Percentiles rank a stretch among this genome's conserved stretches.
These are phyloP conservation scores for Canavalia gladiata DNA, from an alignment of 306 rosid species.

Conservation along the genomic window DNA sequence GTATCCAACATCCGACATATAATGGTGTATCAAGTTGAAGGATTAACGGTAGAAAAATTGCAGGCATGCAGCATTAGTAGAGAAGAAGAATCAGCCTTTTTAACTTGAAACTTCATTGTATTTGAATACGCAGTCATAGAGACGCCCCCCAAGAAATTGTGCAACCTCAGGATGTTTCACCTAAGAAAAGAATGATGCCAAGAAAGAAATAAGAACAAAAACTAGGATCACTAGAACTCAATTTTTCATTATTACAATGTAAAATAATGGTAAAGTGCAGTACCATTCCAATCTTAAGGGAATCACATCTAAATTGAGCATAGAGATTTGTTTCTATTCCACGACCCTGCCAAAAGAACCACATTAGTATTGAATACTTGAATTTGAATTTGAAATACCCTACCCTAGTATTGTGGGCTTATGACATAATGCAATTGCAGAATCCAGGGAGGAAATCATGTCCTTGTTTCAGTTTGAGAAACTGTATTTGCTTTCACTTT, in stretches of 20 bases:
- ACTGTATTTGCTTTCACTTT: neutral
- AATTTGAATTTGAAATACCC: conserved; percentile 1
- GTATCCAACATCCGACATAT: conserved; percentile 32
- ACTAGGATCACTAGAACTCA: neutral
- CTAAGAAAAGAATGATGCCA: conserved; percentile 52
- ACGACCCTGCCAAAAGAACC: conserved; percentile 77
- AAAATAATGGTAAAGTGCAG: conserved; percentile 25
- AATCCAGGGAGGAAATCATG: neutral
- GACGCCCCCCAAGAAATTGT: conserved; percentile 91
- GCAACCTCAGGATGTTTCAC: conserved; percentile 96
- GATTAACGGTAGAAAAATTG: conserved; percentile 15
- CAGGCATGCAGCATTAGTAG: conserved; percentile 38
- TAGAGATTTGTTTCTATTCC: conserved; percentile 94
- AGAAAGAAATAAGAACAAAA: conserved; percentile 16
- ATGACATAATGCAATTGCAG: neutral
- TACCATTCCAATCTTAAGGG: conserved; percentile 98
- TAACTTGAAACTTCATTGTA: conserved; percentile 75
- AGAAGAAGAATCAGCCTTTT: conserved; percentile 38
- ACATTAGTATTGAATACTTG: neutral
- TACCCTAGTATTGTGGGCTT: neutral
- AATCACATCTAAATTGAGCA: conserved; percentile 93
- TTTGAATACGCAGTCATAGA: conserved; percentile 93
- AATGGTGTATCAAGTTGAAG: conserved; percentile 28
- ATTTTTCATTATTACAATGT: conserved; percentile 15
- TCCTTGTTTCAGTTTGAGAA: neutral